Conservation (phyloP, 2,329 filamentous ascomycete species). For the Metarhizium rileyi region DNA sequence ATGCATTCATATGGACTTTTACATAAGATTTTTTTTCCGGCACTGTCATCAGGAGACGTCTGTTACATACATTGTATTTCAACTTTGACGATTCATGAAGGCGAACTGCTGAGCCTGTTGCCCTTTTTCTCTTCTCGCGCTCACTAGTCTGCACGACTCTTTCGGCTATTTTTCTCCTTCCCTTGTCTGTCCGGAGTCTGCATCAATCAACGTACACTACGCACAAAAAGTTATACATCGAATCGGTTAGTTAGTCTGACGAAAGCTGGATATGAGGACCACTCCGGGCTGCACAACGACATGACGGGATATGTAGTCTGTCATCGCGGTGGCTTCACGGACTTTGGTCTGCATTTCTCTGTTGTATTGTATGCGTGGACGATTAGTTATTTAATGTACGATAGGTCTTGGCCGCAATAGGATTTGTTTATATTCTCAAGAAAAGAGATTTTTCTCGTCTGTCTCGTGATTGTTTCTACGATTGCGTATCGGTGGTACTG, state of each 20-base stretch:
- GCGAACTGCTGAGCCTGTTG: slow-evolving; percentile 6
- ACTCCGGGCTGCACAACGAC: slow-evolving; percentile 2
- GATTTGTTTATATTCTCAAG: slow-evolving; percentile 3
- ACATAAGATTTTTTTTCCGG: background rate
- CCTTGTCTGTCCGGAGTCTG: slow-evolving; percentile 3
- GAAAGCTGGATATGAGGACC: background rate
- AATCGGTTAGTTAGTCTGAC: background rate
- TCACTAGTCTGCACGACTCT: slow-evolving; percentile 1
- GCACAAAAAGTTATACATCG: background rate
- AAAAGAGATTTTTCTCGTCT: no score
- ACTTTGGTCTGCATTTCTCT: slow-evolving; percentile 1
- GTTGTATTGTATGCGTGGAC: slow-evolving; percentile 1
- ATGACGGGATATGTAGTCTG: slow-evolving; percentile 3
- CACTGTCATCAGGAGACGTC: background rate
- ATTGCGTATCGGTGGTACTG: no score
- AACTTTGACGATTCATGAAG: slow-evolving; percentile 16
- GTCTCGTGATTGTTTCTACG: no score
- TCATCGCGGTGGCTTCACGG: slow-evolving; percentile 1
- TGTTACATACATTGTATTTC: slow-evolving; percentile 9
- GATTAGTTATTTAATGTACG: slow-evolving; percentile 1
- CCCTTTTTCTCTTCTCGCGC: slow-evolving; percentile 3
- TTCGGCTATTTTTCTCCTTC: slow-evolving; percentile 4
- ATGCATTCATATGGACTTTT: slow-evolving; percentile 4
- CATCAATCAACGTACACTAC: background rate
- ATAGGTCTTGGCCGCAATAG: slow-evolving; percentile 1